These are phyloP conservation scores for Podila clonocystis DNA, from an alignment of 192 early-diverging fungal species.

Conservation along the genomic window DNA sequence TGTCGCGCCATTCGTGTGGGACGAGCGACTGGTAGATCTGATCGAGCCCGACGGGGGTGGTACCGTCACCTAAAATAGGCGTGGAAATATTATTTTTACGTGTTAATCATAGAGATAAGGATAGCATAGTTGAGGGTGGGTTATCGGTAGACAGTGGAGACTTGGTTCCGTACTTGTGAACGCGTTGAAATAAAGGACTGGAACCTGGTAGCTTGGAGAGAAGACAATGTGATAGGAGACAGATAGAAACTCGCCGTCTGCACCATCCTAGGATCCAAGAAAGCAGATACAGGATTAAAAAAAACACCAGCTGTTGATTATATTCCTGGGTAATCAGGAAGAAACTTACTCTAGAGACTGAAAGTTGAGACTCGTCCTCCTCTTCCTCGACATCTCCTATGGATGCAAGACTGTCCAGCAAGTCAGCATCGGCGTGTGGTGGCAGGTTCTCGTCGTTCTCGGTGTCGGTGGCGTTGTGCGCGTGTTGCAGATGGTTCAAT, in stretches of 20 bases:
- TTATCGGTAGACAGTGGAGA: no score
- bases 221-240: conserved; percentile 69
- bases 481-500: background rate
- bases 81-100: no score
- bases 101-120: no score
- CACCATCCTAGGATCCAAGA: background rate
- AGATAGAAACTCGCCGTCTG: conserved; percentile 22
- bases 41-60: conserved; percentile 42
- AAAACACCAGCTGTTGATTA: background rate
- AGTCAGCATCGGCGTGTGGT: background rate
- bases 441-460: background rate
- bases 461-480: background rate
- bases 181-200: conserved; percentile 69
- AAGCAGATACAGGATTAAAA: background rate
- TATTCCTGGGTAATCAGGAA: no score
- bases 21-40: conserved; percentile 57
- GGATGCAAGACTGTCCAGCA: background rate
- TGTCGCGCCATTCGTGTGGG: conserved; percentile 29
- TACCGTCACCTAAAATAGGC: conserved; percentile 27
- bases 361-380: background rate
- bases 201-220: conserved; percentile 66
- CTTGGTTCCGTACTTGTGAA: conserved; percentile 49
- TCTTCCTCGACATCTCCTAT: conserved; percentile 2
- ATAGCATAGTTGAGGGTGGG: no score
- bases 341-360: background rate